Percentiles rank a stretch among this genome's conserved stretches.
These are phyloP conservation scores for Cryptococcus sp. DNA, from an alignment of 1,284 basidiomycete species.

Conservation along the genomic window DNA sequence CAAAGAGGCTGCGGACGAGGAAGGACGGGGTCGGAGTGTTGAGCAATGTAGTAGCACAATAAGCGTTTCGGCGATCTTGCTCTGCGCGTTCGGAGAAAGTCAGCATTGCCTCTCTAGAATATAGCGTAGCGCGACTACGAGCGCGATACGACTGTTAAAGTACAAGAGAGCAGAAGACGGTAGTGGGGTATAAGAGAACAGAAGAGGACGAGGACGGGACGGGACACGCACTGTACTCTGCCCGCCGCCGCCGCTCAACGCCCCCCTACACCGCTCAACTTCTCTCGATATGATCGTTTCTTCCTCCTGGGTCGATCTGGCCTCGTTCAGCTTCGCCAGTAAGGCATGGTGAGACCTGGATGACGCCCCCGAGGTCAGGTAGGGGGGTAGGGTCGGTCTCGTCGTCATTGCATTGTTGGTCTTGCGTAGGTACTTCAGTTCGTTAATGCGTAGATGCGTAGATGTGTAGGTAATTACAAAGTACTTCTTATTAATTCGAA, in stretches of 20 bases:
- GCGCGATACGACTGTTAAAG: too few relatives aligned
- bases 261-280: slow-evolving; percentile 21
- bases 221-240: slow-evolving; percentile 27
- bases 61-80: slow-evolving; percentile 36
- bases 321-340: slow-evolving; percentile 35
- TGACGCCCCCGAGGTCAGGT: slow-evolving; percentile 46
- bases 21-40: slow-evolving; percentile 14
- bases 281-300: slow-evolving; percentile 30
- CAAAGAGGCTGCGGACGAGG: too few relatives aligned
- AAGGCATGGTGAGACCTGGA: slow-evolving; percentile 47
- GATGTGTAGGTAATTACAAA: too few relatives aligned
- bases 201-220: neutral
- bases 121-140: too few relatives aligned
- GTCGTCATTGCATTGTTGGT: too few relatives aligned
- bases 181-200: neutral
- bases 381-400: slow-evolving; percentile 34
- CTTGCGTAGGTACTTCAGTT: too few relatives aligned
- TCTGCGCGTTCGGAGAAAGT: slow-evolving; percentile 17
- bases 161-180: neutral
- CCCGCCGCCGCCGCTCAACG: slow-evolving; percentile 12
- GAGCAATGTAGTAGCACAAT: slow-evolving; percentile 42
- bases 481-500: too few relatives aligned
- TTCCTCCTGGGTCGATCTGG: slow-evolving; percentile 31
- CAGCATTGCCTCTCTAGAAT: neutral
- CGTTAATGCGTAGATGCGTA: too few relatives aligned